Conservation (phyloP, 1,284 basidiomycete genomes). For the Puccinia polysora region DNA sequence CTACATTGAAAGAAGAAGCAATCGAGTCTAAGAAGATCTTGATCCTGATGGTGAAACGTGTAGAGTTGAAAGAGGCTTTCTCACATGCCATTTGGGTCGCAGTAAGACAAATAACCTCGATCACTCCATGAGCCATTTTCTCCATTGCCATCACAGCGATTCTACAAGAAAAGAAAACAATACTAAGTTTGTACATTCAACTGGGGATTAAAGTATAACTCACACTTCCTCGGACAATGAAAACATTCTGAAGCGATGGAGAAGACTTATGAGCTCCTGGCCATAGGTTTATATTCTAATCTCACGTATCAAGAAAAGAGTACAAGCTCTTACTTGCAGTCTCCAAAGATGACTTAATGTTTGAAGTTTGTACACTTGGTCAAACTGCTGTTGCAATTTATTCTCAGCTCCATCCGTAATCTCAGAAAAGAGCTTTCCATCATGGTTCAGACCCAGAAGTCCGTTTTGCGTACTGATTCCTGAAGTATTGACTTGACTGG, state of each 20-base stretch:
- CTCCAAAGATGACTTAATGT: slow-evolving; percentile 40
- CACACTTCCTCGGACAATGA: slow-evolving; percentile 43
- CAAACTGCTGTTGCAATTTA: slow-evolving; percentile 26
- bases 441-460: slow-evolving; percentile 34
- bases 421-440: slow-evolving; percentile 35
- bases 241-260: slow-evolving; percentile 30
- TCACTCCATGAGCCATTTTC: slow-evolving; percentile 37
- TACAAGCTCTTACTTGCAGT: slow-evolving; percentile 23
- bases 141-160: slow-evolving; percentile 38
- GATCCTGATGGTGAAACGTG: too few relatives aligned
- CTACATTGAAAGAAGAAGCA: too few relatives aligned
- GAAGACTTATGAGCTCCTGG: neutral
- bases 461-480: slow-evolving; percentile 32
- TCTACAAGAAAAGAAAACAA: slow-evolving; percentile 11
- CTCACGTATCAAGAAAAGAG: neutral
- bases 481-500: slow-evolving; percentile 21
- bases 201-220: neutral
- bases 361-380: slow-evolving; percentile 40
- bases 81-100: too few relatives aligned
- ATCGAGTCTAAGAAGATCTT: too few relatives aligned
- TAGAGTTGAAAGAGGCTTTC: too few relatives aligned
- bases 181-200: neutral
- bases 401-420: slow-evolving; percentile 13
- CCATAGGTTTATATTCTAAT: neutral
- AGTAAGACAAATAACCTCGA: slow-evolving; percentile 40